Percentiles rank a stretch among this genome's conserved stretches.
Conservation (phyloP, 305 asterid species). For the Solanum hybrid region DNA sequence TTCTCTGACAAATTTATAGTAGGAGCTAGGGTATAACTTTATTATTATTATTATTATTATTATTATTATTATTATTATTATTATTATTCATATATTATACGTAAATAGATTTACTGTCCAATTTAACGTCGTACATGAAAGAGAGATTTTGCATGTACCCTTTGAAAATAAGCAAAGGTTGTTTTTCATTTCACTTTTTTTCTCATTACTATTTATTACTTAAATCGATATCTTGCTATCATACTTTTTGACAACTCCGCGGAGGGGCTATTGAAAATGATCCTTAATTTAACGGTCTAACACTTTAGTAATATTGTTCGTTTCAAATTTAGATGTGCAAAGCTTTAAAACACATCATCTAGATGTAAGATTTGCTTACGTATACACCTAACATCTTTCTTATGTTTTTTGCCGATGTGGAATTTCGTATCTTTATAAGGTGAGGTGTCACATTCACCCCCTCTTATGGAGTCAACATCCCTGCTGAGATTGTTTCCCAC, state of each 20-base stretch:
- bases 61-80: neutral
- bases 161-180: neutral
- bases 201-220: neutral
- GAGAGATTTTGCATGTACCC: neutral
- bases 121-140: neutral
- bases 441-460: neutral
- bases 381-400: too few relatives aligned
- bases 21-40: neutral
- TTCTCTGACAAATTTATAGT: neutral
- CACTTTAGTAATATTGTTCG: neutral
- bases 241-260: neutral
- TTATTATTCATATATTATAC: neutral
- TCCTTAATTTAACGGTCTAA: too few relatives aligned
- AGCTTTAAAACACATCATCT: too few relatives aligned
- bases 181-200: neutral
- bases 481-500: neutral
- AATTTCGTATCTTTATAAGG: neutral
- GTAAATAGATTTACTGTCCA: neutral
- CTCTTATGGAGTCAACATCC: neutral
- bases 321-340: accelerated
- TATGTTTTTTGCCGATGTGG: too few relatives aligned
- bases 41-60: neutral
- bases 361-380: neutral
- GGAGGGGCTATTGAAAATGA: neutral
- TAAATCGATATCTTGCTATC: neutral